Conservation (phyloP, 169 alveolate genomes). For the Cryptosporidium ubiquitum region DNA sequence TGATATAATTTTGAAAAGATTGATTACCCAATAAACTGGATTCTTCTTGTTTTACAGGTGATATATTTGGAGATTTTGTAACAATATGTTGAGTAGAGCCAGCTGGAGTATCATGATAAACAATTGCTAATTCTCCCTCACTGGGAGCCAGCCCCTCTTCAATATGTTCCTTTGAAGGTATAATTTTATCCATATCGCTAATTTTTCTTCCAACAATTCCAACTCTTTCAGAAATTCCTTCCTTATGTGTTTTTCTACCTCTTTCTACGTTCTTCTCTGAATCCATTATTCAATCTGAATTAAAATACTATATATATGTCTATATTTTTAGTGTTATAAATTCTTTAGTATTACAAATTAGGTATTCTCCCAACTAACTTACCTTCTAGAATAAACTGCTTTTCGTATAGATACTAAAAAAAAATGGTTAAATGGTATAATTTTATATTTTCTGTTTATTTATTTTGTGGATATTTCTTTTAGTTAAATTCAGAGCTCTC, state of each 20-base stretch:
- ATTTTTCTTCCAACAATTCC: conserved; percentile 49
- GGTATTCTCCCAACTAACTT: neutral
- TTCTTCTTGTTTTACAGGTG: conserved; percentile 51
- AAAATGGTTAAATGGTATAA: no score
- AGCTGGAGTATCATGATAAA: conserved; percentile 43
- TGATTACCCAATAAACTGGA: conserved; percentile 21
- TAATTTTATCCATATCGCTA: conserved; percentile 50
- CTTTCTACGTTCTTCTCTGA: conserved; percentile 38
- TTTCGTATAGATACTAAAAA: no score
- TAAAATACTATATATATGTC: neutral
- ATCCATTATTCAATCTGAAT: conserved; percentile 35
- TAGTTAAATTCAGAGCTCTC: neutral
- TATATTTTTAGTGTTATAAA: neutral
- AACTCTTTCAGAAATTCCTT: conserved; percentile 24
- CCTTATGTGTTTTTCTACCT: conserved; percentile 38
- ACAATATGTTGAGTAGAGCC: conserved; percentile 56
- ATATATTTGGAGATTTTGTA: conserved; percentile 30
- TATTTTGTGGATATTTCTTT: no score
- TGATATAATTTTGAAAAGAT: neutral
- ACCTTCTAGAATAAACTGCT: no score
- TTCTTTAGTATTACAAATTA: no score
- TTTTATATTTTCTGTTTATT: no score
- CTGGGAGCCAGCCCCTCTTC: conserved; percentile 51
- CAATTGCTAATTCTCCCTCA: conserved; percentile 57
- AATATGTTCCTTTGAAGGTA: conserved; percentile 37